Evolutionary conservation across 495 filamentous ascomycete species (phyloP).

Genomic region (Podospora tetraspora): DNA sequence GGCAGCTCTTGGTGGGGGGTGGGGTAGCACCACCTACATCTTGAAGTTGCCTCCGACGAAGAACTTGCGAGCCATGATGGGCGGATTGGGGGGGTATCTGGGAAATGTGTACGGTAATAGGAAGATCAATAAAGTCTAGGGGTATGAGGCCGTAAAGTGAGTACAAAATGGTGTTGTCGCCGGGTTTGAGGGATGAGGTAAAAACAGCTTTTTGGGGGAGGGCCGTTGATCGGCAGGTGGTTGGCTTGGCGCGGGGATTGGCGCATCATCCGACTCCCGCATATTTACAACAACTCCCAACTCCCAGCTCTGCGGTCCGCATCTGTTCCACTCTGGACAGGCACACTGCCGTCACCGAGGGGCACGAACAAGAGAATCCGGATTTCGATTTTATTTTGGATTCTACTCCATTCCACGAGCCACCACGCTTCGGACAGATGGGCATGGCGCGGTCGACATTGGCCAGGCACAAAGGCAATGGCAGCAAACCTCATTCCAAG

Average conservation of each 20-base stretch:
- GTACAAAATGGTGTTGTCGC: background rate
- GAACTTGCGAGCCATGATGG: slow-evolving; percentile 88
- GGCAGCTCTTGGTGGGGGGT: slow-evolving; percentile 32
- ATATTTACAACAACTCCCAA: too few species aligned
- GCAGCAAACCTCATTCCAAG: background rate
- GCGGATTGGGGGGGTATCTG: slow-evolving; percentile 15
- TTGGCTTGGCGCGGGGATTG: background rate
- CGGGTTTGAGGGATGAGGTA: slow-evolving; percentile 5
- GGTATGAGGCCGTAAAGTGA: background rate
- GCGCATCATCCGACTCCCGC: background rate
- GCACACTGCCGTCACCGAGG: background rate
- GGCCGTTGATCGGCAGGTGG: slow-evolving; percentile 7
- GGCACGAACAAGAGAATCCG: background rate
- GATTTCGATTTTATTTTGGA: background rate
- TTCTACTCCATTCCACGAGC: background rate
- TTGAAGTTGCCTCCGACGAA: slow-evolving; percentile 99
- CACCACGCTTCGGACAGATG: background rate
- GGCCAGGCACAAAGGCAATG: background rate
- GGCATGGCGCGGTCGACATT: background rate
- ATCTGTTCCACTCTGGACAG: background rate
- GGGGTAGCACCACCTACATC: slow-evolving; percentile 58
- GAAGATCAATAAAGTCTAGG: slow-evolving; percentile 1
- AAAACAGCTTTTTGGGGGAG: slow-evolving; percentile 6
- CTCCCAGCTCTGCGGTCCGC: background rate
- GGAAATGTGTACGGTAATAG: background rate